Evolutionary conservation across 441 rosid species (phyloP).

Genomic region (Hura crepitans): DNA sequence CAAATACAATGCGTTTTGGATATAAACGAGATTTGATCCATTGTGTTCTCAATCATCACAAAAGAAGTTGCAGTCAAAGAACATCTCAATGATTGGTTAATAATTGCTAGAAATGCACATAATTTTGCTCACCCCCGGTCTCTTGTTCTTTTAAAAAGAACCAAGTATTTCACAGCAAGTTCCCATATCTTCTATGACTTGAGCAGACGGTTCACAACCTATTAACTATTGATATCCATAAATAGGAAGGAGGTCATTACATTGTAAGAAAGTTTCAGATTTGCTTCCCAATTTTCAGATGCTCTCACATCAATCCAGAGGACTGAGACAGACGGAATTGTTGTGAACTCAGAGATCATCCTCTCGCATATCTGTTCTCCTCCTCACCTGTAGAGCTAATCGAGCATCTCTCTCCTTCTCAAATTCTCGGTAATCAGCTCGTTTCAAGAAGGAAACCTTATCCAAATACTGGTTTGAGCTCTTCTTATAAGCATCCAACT

Average conservation of each 20-base stretch:
- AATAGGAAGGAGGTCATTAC: background rate
- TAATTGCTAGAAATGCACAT: background rate
- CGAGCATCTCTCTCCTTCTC: conserved; percentile 98
- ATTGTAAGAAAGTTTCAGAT: background rate
- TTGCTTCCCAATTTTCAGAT: background rate
- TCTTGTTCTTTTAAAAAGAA: background rate
- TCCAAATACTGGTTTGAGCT: conserved; percentile 85
- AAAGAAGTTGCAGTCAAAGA: no score
- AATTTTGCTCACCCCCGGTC: background rate
- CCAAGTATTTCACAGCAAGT: background rate
- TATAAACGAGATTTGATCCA: background rate
- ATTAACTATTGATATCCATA: background rate
- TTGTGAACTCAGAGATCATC: conserved; percentile 38
- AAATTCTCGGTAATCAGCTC: conserved; percentile 72
- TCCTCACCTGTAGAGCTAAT: conserved; percentile 67
- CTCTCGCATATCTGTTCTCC: conserved; percentile 57
- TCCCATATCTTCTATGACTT: background rate
- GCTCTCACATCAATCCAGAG: background rate
- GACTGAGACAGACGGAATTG: background rate
- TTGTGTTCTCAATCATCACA: background rate
- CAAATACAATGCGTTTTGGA: no score
- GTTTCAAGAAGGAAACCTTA: conserved; percentile 69
- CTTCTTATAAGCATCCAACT: conserved; percentile 81
- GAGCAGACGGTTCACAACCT: background rate
- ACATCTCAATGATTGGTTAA: background rate